Evolutionary conservation across 345 rosid species (phyloP), one percentile per base, ranked within the genome.

Genomic region (Citrus inodora): DNA sequence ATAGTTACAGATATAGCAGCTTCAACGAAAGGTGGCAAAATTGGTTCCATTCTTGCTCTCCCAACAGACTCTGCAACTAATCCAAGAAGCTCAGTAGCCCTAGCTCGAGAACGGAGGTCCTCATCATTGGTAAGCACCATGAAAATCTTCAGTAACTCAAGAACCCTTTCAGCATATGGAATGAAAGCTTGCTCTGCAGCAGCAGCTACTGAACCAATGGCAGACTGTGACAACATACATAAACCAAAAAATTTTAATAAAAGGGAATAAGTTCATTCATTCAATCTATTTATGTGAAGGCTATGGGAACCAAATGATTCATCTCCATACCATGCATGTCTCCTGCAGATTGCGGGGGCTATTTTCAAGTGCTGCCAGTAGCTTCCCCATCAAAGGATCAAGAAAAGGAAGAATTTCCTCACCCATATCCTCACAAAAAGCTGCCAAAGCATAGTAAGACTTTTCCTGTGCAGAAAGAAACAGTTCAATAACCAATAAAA

Each of bases 41-140:
- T 87, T 61, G 97, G 86, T 80, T 94, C 98, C 93, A 93, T 94
- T 81, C 96, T 87, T 60, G 68, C 37, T 85, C 90, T 94, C 70
- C 98, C 98, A 84, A 90, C 93, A 82, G 97, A 89, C 99, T 94
- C 94, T n/a, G 98, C 97, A 59, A 94, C 96, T 81, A 97, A 94
- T 81, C 99, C 98, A 70, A 97, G 98, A 86, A 97, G 98, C 88
- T 97, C 99, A 32, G 99, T 97, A 40, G 99, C 90, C 85, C 99
- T 92, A 24, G 99, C 98, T 76, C 99, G 92, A 33, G 97, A 87
- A 75, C 95, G 89, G 70, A 97, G 97, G 87, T 93, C 99, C 82
- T 93, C 98, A 81, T 94, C 97, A 75, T 80, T 82, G 25, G 92
- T 90, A 74, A 97, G 98, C 77, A 97, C 98, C 98, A 97, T 90